Conservation (phyloP, 139 green algal genomes). For the Tetradesmus obliquus region DNA sequence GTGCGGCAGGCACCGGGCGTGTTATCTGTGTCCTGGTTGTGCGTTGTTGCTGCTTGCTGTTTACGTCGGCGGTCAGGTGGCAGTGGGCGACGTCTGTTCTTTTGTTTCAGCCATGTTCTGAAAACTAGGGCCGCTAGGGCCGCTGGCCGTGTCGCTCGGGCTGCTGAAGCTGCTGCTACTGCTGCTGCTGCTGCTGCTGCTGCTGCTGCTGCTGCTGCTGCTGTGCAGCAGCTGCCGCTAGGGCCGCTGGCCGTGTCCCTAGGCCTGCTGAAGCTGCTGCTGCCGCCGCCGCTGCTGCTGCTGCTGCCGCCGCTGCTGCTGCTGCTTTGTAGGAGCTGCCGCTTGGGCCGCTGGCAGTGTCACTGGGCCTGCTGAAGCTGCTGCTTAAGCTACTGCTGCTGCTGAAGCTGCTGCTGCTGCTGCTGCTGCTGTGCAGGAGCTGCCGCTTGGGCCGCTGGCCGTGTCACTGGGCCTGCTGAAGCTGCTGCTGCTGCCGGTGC, state of each 20-base stretch:
- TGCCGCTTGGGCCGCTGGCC: slow-evolving; percentile 85
- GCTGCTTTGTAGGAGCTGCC: too few relatives aligned
- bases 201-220: too few relatives aligned
- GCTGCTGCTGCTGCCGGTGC: slow-evolving; percentile 93
- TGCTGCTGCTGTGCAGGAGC: slow-evolving; percentile 62
- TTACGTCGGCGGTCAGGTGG: too few relatives aligned
- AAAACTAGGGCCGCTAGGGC: slow-evolving; percentile 60
- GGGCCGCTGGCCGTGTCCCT: slow-evolving; percentile 81
- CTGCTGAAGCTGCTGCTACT: slow-evolving; percentile 75
- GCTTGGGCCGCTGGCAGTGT: too few relatives aligned
- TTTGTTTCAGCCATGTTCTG: too few relatives aligned
- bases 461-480: slow-evolving; percentile 84
- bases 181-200: neutral
- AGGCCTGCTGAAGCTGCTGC: slow-evolving; percentile 87
- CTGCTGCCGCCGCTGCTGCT: too few relatives aligned
- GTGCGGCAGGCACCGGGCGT: slow-evolving; percentile 37
- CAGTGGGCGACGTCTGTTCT: too few relatives aligned
- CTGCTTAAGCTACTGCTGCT: neutral
- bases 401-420: neutral
- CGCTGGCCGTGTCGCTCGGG: slow-evolving; percentile 80
- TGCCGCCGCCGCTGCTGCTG: neutral
- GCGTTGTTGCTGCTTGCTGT: too few relatives aligned
- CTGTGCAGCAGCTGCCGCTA: slow-evolving; percentile 49
- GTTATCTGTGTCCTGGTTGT: too few relatives aligned
- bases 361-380: neutral